Evolutionary conservation across 129 eudicot species (phyloP), one percentile per base, ranked within the genome.

Genomic region (Flaveria ramosissima): DNA sequence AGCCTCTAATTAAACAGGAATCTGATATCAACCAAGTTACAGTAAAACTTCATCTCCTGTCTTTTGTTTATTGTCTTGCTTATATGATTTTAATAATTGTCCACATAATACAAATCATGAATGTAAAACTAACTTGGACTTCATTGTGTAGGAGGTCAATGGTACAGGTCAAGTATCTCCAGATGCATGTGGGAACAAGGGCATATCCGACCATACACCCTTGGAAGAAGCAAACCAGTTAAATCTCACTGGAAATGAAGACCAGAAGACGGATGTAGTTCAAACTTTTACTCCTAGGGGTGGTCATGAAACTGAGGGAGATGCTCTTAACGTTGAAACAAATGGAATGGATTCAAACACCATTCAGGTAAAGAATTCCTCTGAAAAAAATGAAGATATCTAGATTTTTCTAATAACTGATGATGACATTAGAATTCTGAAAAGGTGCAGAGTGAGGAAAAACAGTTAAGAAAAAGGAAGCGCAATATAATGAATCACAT

Each of bases 401-500:
- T 55, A 41, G 82, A 68, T 66, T 68, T 27, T 50, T 74, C 27
- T 64, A 51, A 77, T 73, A 52, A 72, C 48, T n/a, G 62, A 48
- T 65, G 84, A 72, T 51, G 80, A 50, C 17, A 36, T 72, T 51
- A 72, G 71, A 70, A 80, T 75, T 67, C 47, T 74, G 88, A 78
- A 76, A 70, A 82, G 6, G 56, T 59, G 57, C 85, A 84, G 79
- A 64, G 79, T 81, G 93, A 92, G 45, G 97, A 94, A 71, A 89
- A 86, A 80, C 97, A 87, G 76, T 78, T 46, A 23, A 85, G 89
- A 70, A 95, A 95, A 82, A 87, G 99, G 81, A 95, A 91, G 77
- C 78, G 99, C 23, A 88, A 88, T 78, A 80, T 95, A 76, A 91
- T 95, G 97, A 95, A 89, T 82, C 94, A 95, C 27, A 79, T 55